A percentile compares a stretch with the other conserved stretches of the same genome.
phyloP scores from a whole-genome alignment of 495 filamentous ascomycete species.

The Durotheca rogersii region DNA sequence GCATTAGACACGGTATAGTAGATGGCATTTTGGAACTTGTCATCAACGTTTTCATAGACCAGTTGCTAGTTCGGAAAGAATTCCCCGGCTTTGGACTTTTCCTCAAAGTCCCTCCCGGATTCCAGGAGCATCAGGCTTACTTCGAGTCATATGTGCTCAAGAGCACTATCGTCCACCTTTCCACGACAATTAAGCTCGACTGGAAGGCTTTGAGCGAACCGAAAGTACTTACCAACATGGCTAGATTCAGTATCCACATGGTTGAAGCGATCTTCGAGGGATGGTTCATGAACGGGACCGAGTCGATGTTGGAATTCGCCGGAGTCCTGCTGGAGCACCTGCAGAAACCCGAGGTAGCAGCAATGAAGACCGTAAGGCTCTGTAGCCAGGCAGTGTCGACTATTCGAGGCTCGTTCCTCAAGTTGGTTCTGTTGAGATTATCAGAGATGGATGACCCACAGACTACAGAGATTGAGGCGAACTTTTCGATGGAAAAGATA shows the following conservation, averaged over 20 bases:
- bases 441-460: constrained; percentile 75
- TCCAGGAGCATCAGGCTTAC: constrained; percentile 88
- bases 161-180: constrained; percentile 69
- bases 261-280: constrained; percentile 91
- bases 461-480: constrained; percentile 55
- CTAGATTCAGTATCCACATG: constrained; percentile 74
- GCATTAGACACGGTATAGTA: constrained; percentile 66
- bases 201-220: constrained; percentile 76
- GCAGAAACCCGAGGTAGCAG: constrained; percentile 78
- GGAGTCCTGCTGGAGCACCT: constrained; percentile 83
- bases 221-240: constrained; percentile 79
- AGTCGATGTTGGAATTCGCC: constrained; percentile 80
- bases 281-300: constrained; percentile 87
- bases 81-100: constrained; percentile 88
- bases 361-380: constrained; percentile 80
- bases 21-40: constrained; percentile 74
- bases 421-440: constrained; percentile 73
- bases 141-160: constrained; percentile 89
- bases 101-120: constrained; percentile 86
- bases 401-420: constrained; percentile 73
- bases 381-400: constrained; percentile 76
- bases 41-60: constrained; percentile 76
- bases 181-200: constrained; percentile 66
- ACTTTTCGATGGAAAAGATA: constrained; percentile 75
- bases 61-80: constrained; percentile 79